These are phyloP conservation scores for Fusarium brachygibbosum DNA, from an alignment of 2,329 filamentous ascomycete genomes.

Conservation along the genomic window DNA sequence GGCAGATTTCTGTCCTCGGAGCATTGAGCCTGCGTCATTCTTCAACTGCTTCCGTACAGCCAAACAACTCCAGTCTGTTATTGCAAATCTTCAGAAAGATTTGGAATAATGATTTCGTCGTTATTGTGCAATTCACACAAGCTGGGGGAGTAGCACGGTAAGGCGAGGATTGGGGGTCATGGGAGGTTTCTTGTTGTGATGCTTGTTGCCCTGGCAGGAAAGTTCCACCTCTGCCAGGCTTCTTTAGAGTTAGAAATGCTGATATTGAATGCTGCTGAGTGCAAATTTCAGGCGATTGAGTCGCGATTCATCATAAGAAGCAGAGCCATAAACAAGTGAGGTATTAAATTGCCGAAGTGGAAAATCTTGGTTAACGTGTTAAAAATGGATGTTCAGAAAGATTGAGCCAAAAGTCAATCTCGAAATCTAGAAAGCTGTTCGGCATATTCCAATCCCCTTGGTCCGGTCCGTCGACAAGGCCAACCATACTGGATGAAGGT, in stretches of 20 bases:
- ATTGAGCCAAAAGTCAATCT: background rate
- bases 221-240: too few species aligned
- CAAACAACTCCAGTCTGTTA: background rate
- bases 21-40: background rate
- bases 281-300: too few species aligned
- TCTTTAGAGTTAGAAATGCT: too few species aligned
- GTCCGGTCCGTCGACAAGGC: background rate
- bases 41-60: background rate
- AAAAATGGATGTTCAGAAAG: background rate
- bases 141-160: too few species aligned
- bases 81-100: background rate
- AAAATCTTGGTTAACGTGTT: background rate
- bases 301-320: too few species aligned
- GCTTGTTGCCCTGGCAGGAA: too few species aligned
- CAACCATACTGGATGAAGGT: too few species aligned
- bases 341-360: background rate
- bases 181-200: too few species aligned
- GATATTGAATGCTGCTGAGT: too few species aligned
- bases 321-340: too few species aligned
- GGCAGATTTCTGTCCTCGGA: background rate
- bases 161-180: too few species aligned
- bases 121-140: too few species aligned
- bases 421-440: background rate
- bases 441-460: background rate
- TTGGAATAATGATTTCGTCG: background rate